Evolutionary conservation across 352 stramenopile species (phyloP).

Genomic region (Globisporangium cederbergense): DNA sequence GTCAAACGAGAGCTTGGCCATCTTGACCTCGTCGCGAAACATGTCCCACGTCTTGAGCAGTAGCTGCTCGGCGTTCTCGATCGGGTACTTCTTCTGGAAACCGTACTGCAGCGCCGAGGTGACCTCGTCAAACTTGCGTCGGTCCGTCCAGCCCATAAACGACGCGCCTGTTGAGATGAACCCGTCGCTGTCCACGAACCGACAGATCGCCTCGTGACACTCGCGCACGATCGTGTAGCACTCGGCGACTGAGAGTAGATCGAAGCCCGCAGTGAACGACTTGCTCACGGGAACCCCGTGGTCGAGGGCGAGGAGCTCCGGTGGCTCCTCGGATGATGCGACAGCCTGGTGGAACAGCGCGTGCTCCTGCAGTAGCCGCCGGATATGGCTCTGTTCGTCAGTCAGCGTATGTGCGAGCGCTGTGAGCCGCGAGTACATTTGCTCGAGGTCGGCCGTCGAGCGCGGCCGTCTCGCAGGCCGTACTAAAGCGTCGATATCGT

Average conservation of each 20-base stretch:
- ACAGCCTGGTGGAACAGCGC: conserved; percentile 32
- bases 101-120: conserved; percentile 33
- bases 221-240: conserved; percentile 57
- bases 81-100: conserved; percentile 40
- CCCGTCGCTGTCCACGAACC: conserved; percentile 32
- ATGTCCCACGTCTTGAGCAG: conserved; percentile 43
- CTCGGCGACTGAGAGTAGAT: conserved; percentile 18
- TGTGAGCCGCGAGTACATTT: conserved; percentile 30
- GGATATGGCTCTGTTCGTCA: conserved; percentile 37
- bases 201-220: conserved; percentile 47
- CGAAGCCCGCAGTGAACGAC: conserved; percentile 31
- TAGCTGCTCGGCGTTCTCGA: conserved; percentile 31
- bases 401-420: conserved; percentile 34
- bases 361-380: conserved; percentile 29
- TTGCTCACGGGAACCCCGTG: conserved; percentile 31
- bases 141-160: conserved; percentile 62
- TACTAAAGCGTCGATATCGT: conserved; percentile 11
- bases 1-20: conserved; percentile 46
- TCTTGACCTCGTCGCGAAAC: conserved; percentile 35
- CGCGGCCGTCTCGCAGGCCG: conserved; percentile 11
- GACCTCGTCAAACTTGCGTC: conserved; percentile 33
- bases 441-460: conserved; percentile 6
- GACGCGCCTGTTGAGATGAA: conserved; percentile 35
- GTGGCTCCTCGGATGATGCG: background rate
- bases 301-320: background rate